Evolutionary conservation across 148 eudicot genomes (phyloP).

Genomic region (Cornus kousa): DNA sequence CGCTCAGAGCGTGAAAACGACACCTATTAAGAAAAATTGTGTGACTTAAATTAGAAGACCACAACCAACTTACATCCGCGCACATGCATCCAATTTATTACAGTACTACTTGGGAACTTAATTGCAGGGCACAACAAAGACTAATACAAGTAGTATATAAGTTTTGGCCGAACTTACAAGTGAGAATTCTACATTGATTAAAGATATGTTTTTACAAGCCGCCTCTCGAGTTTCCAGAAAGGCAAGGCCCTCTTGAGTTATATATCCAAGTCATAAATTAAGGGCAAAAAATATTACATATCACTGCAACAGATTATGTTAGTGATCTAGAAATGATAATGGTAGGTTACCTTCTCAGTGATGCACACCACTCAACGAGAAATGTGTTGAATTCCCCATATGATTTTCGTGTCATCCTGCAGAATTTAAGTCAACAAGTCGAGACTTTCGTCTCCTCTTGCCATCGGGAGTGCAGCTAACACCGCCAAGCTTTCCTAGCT

Average conservation of each 20-base stretch:
- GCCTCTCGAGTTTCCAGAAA: too few relatives aligned
- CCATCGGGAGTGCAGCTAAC: conserved; percentile 62
- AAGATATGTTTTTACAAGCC: neutral
- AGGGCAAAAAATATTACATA: conserved; percentile 6
- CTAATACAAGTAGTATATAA: too few relatives aligned
- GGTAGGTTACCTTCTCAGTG: neutral
- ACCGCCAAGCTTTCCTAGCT: conserved; percentile 38
- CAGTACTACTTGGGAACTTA: neutral
- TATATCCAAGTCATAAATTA: conserved; percentile 15
- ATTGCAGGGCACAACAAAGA: neutral
- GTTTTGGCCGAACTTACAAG: too few relatives aligned
- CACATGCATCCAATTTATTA: too few relatives aligned
- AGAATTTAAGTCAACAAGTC: conserved; percentile 37
- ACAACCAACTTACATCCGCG: too few relatives aligned
- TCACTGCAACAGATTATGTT: neutral
- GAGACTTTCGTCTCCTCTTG: conserved; percentile 66
- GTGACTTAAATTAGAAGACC: too few relatives aligned
- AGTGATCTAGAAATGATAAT: conserved; percentile 12
- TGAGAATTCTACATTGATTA: neutral
- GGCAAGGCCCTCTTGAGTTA: neutral
- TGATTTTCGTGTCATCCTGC: conserved; percentile 23
- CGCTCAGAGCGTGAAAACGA: too few relatives aligned
- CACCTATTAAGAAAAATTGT: too few relatives aligned
- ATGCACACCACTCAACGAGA: neutral
- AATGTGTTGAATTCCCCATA: conserved; percentile 8